A percentile compares a stretch with the other conserved stretches of the same genome.
These are phyloP conservation scores for Scolecobasidium constrictum DNA, from an alignment of 2,329 filamentous ascomycete genomes.

Conservation along the genomic window DNA sequence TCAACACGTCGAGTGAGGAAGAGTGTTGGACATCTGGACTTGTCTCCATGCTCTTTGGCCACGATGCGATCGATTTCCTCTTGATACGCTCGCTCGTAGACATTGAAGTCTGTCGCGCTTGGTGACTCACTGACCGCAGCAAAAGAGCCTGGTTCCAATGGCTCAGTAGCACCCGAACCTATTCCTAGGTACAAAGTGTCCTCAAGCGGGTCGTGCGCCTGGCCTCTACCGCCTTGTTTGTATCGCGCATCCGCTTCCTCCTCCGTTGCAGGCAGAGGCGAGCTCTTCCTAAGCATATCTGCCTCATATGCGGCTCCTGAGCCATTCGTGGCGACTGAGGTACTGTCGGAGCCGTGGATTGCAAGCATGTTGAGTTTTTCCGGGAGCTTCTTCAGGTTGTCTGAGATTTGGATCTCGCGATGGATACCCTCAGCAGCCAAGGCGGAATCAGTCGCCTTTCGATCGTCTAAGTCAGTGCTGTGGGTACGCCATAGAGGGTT, in stretches of 20 bases:
- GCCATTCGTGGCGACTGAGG: background rate
- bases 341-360: background rate
- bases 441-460: slow-evolving; percentile 36
- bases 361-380: background rate
- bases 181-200: slow-evolving; percentile 66
- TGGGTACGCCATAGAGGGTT: slow-evolving; percentile 32
- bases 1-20: slow-evolving; percentile 44
- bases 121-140: slow-evolving; percentile 72
- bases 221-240: slow-evolving; percentile 39
- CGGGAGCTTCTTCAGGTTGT: slow-evolving; percentile 15
- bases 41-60: slow-evolving; percentile 26
- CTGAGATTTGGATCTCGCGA: slow-evolving; percentile 29
- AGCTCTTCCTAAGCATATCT: background rate
- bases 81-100: slow-evolving; percentile 82
- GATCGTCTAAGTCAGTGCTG: slow-evolving; percentile 41
- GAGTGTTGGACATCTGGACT: slow-evolving; percentile 36
- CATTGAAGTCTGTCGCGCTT: slow-evolving; percentile 69
- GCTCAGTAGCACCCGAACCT: slow-evolving; percentile 48
- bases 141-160: slow-evolving; percentile 21
- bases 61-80: slow-evolving; percentile 68
- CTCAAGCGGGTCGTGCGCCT: slow-evolving; percentile 53
- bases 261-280: background rate
- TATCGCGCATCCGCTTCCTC: slow-evolving; percentile 22
- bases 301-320: background rate
- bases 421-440: slow-evolving; percentile 45